phyloP scores from a whole-genome alignment of 306 rosid species.

The Crataegus laevigata region DNA sequence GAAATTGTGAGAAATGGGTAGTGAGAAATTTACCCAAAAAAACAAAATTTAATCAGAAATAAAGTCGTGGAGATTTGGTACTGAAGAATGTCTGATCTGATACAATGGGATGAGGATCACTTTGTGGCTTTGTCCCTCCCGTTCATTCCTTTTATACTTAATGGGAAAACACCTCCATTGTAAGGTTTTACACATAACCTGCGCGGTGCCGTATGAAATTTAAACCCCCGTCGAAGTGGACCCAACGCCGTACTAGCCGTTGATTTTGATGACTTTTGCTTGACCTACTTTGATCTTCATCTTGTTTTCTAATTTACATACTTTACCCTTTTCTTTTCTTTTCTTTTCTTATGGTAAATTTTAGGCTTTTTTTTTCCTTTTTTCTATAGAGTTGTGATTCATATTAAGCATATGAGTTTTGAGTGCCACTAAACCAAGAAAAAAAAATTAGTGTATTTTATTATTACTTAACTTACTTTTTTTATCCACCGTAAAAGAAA shows the following conservation, averaged over 20 bases:
- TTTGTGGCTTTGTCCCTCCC: not conserved
- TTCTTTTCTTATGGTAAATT: not conserved
- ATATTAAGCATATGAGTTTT: not conserved
- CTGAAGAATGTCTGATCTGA: not conserved
- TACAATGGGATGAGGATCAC: not conserved
- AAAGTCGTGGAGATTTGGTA: not conserved
- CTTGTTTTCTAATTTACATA: not conserved
- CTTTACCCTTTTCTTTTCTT: not conserved
- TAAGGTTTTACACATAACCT: not conserved
- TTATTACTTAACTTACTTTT: not conserved
- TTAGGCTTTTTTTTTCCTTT: not conserved
- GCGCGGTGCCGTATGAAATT: conserved; percentile 9
- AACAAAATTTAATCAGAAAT: not conserved
- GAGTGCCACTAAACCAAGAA: not conserved
- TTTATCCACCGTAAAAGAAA: not conserved
- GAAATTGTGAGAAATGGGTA: not conserved
- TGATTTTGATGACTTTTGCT: conserved; percentile 8
- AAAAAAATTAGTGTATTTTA: not conserved
- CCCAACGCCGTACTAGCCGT: not conserved
- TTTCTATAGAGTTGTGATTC: not conserved
- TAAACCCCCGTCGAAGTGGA: not conserved
- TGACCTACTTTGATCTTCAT: not conserved
- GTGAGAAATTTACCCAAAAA: not conserved
- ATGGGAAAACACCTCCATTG: conserved; percentile 5
- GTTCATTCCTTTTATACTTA: conserved; percentile 16